Evolutionary conservation across 129 eudicot species (phyloP).

Genomic region (Smallanthus sonchifolius): DNA sequence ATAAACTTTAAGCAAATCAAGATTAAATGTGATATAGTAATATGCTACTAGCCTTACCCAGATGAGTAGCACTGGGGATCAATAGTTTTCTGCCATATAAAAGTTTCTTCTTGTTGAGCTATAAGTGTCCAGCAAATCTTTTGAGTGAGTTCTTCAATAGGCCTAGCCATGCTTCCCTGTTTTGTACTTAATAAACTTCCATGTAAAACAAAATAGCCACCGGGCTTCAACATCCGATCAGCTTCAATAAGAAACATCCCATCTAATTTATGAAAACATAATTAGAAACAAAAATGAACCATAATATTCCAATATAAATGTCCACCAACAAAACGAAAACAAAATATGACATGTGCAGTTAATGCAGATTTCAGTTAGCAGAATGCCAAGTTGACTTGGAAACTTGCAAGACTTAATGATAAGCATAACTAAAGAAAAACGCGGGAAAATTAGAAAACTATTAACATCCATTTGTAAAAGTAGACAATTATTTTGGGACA

Average conservation of each 20-base stretch:
- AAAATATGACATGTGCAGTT: background rate
- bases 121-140: constrained; percentile 78
- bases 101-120: constrained; percentile 93
- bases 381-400: background rate
- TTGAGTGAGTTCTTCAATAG: constrained; percentile 60
- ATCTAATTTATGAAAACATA: constrained; percentile 40
- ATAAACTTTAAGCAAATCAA: background rate
- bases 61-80: constrained; percentile 76
- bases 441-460: background rate
- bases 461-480: background rate
- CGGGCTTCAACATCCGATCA: constrained; percentile 90
- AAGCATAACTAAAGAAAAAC: background rate
- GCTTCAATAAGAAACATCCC: constrained; percentile 83
- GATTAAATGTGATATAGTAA: background rate
- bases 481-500: background rate
- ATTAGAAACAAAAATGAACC: constrained; percentile 15
- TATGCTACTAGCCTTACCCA: constrained; percentile 50
- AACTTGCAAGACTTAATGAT: background rate
- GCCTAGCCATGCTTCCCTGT: constrained; percentile 54
- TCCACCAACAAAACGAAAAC: background rate
- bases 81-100: constrained; percentile 87
- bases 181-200: constrained; percentile 47
- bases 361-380: background rate
- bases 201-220: constrained; percentile 89
- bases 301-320: background rate